Evolutionary conservation across 192 early-diverging fungal genomes (phyloP).

Genomic region (Phlyctochytrium planicorne): DNA sequence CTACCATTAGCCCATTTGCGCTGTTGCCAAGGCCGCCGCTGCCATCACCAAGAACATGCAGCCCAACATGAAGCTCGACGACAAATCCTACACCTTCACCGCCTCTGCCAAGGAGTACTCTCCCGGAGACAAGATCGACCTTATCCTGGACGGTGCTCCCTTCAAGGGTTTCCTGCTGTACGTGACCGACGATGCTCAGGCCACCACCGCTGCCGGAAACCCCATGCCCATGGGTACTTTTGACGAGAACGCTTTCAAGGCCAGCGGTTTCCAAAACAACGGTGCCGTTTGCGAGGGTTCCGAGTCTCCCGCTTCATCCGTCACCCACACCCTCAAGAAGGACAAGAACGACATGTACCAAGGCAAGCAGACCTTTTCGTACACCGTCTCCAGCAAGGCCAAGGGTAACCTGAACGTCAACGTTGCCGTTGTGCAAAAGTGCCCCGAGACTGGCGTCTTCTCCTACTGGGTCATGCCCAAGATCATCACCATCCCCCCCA

Average conservation of each 20-base stretch:
- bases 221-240: constrained; percentile 4
- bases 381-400: not conserved
- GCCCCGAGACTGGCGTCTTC: not conserved
- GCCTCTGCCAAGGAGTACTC: not conserved
- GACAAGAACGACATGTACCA: constrained; percentile 6
- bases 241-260: not conserved
- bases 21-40: not conserved
- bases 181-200: not conserved
- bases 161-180: constrained; percentile 9
- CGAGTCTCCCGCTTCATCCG: constrained; percentile 5
- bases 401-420: constrained; percentile 2
- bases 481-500: not conserved
- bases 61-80: constrained; percentile 4
- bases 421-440: constrained; percentile 8
- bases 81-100: constrained; percentile 5
- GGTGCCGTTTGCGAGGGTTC: constrained; percentile 3
- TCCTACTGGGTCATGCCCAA: not conserved
- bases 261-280: constrained; percentile 9
- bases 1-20: not conserved
- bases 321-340: constrained; percentile 3
- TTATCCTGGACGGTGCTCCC: not conserved
- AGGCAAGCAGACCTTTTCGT: not conserved
- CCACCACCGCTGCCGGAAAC: not conserved
- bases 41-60: constrained; percentile 5
- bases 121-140: not conserved